These are phyloP conservation scores for Fistulifera pelliculosa DNA, from an alignment of 108 stramenopile genomes.

Conservation along the genomic window DNA sequence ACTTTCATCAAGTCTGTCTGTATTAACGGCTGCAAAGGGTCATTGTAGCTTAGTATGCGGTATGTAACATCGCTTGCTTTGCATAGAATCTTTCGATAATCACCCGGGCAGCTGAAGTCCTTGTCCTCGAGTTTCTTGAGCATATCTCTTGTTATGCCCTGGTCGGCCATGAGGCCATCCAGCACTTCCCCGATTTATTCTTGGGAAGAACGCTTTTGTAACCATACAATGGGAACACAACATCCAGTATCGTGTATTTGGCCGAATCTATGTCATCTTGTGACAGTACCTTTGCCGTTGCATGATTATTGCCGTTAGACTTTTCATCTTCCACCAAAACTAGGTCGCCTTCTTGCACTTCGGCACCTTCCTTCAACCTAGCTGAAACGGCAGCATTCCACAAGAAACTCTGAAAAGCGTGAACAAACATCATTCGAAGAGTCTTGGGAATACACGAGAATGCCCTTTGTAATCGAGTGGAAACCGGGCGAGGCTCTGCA, in stretches of 20 bases:
- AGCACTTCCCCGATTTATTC: slow-evolving; percentile 24
- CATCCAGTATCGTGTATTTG: slow-evolving; percentile 60
- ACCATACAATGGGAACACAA: slow-evolving; percentile 80
- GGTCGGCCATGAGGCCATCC: slow-evolving; percentile 20
- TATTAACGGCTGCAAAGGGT: slow-evolving; percentile 68
- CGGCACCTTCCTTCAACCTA: slow-evolving; percentile 25
- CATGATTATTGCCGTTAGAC: slow-evolving; percentile 1
- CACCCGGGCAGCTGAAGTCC: slow-evolving; percentile 40
- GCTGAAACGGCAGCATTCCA: slow-evolving; percentile 54
- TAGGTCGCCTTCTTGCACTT: slow-evolving; percentile 57
- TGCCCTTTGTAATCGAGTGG: slow-evolving; percentile 80
- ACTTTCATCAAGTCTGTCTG: slow-evolving; percentile 81
- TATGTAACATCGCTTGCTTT: slow-evolving; percentile 57
- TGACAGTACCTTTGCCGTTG: slow-evolving; percentile 34
- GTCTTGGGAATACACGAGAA: slow-evolving; percentile 71
- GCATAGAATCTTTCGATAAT: slow-evolving; percentile 77
- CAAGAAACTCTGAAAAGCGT: slow-evolving; percentile 59
- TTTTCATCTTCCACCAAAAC: slow-evolving; percentile 45
- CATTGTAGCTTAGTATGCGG: slow-evolving; percentile 50
- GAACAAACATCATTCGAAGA: slow-evolving; percentile 82
- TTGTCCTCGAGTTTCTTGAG: slow-evolving; percentile 41
- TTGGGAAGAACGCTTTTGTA: slow-evolving; percentile 52
- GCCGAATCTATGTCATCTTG: slow-evolving; percentile 48
- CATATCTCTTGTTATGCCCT: slow-evolving; percentile 28
- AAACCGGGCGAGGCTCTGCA: slow-evolving; percentile 43